Evolutionary conservation across 371 early-diverging fungal genomes (phyloP), one percentile per base, ranked within the genome.

Genomic region (Mucor velutinosus): DNA sequence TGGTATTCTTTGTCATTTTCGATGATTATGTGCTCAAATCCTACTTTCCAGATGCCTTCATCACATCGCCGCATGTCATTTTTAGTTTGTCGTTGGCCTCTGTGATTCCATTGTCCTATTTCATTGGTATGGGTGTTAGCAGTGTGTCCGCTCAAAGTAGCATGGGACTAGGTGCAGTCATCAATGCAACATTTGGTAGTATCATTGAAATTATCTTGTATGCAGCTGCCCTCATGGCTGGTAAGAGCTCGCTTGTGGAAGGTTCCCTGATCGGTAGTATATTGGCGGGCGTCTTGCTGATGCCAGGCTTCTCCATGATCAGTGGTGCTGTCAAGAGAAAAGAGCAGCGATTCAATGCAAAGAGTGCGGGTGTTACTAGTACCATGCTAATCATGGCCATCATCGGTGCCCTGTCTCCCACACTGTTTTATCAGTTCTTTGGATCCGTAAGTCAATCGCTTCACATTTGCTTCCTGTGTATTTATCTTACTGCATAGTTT

Each of bases 181-280:
- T 97, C 75, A 97, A 97, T 74, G 98, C 99, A 7, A 94, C 99
- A 0, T 98, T 98, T 78, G 98, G 98, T 64, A 93, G 93, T 60
- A 95, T 98, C 27, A 92, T 97, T 62, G 97, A 98, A 79, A 93
- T 98, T 55, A 93, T 97, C 45, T 78, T 98, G 53, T 97, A 97
- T 77, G 82, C 90, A 19, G 87, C 96, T 15, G 97, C 97, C 5
- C 73, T 98, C 61, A 90, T 89, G 74, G 86, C 94, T 64, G 95
- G 95, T 25, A 97, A 97, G 78, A 90, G 89, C 15, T 71, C 83
- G 59, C 84, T 98, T 56, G 96, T 97, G 0, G 96, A 97, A 74
- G 99, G 99, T 10, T 88, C 93, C 11, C 77, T 98, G 47, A 93
- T 97, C 51, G 99, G 99, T 21, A 94, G 94, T 66, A 90, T 97